Evolutionary conservation across 306 rosid species (phyloP), one percentile per base, ranked within the genome.

Genomic region (Rosa chinensis): DNA sequence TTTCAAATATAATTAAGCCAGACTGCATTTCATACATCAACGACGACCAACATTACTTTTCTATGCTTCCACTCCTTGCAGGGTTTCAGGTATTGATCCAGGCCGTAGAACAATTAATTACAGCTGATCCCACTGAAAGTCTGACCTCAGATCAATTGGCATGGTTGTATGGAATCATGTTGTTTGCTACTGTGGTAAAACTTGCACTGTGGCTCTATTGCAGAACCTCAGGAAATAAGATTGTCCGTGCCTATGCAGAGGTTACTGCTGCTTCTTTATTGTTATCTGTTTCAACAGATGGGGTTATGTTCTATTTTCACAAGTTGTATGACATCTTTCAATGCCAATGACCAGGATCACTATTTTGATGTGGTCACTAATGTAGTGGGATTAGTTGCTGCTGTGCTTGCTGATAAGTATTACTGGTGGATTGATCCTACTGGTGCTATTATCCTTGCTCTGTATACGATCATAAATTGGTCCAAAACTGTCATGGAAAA

Each of bases 371-470:
- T 96, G 61, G 84, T 96, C 61, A 96, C 99, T 53, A 96, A 96
- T 74, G 87, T 96, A 12, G 90, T 91, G 44, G 99, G 99, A 67
- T 81, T 96, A 78, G 75, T 85, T 39, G 97, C 99, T 11, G 99
- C 99, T 18, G 88, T 93, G 72, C 94, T 96, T 70, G 99, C 97
- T 76, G 90, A 93, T 81, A 77, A 83, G 81, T 89, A 50, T 82
- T 88, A 82, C 75, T 96, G 99, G 99, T 96, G 99, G 99, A 87
- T 91, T 64, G 99, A 96, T 78, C 99, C 99, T 3, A 5, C 76
- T 39, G 99, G 99, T 72, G 99, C 99, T 78, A 90, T 93, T 79
- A 43, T 88, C 82, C 92, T 96, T 85, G 99, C 99, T 25, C 1
- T 96, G 20, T 96, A 96, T 83, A 96, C 98, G 10, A 91, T 96